phyloP scores from a whole-genome alignment of 2,329 filamentous ascomycete species.

The Hymenoscyphus infarciens region DNA sequence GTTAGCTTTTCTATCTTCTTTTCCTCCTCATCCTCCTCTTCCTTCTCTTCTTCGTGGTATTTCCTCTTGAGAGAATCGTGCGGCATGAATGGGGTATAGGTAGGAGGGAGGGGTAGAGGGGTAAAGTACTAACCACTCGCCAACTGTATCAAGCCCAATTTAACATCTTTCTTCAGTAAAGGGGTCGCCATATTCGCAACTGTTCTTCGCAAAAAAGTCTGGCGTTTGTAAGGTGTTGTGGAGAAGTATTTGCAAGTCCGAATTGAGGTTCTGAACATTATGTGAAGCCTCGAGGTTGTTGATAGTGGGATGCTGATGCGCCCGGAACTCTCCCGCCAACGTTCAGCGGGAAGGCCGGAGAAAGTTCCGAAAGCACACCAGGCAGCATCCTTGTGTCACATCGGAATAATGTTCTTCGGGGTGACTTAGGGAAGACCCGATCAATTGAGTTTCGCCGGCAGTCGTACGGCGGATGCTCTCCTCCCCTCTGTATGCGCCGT shows the following conservation, averaged over 20 bases:
- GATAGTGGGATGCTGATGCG: background rate
- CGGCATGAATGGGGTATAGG: constrained; percentile 18
- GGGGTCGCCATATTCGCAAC: constrained; percentile 28
- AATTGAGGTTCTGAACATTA: constrained; percentile 19
- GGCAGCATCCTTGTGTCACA: too few relatives aligned
- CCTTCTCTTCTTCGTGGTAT: background rate
- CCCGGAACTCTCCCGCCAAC: too few relatives aligned
- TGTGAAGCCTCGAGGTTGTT: background rate
- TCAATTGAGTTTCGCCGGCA: too few relatives aligned
- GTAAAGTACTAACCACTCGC: constrained; percentile 54
- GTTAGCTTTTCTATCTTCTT: background rate
- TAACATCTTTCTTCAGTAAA: constrained; percentile 71
- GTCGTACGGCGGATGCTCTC: too few relatives aligned
- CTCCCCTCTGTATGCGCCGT: too few relatives aligned
- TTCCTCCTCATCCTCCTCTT: background rate
- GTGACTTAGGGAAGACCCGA: too few relatives aligned
- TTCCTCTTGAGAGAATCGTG: background rate
- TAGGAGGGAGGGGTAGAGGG: constrained; percentile 10
- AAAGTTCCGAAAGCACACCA: too few relatives aligned
- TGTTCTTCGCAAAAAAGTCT: constrained; percentile 8
- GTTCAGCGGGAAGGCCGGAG: too few relatives aligned
- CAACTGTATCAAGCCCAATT: constrained; percentile 78
- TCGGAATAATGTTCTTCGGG: too few relatives aligned
- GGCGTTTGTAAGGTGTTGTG: constrained; percentile 4
- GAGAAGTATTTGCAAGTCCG: constrained; percentile 12